phyloP scores from a whole-genome alignment of 2,329 filamentous ascomycete species.

The Dactylellina parvicollis region DNA sequence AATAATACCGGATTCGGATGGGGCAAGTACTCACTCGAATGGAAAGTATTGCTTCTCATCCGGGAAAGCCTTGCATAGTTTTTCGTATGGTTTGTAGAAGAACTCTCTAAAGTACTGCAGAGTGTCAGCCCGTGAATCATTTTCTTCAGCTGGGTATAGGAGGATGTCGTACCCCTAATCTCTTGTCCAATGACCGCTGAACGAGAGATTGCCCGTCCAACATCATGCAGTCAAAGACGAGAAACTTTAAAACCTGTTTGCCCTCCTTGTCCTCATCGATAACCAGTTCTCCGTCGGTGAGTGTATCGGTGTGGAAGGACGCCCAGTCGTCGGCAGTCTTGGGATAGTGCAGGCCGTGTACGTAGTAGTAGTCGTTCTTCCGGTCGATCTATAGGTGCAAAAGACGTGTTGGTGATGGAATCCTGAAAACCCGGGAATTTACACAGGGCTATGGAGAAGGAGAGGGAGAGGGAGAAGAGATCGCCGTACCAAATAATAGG shows the following conservation, averaged over 20 bases:
- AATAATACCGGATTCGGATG: not conserved
- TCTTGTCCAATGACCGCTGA: constrained; percentile 83
- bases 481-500: constrained; percentile 74
- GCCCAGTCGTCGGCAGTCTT: constrained; percentile 70
- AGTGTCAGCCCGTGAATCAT: constrained; percentile 16
- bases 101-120: constrained; percentile 76
- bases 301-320: constrained; percentile 79
- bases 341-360: constrained; percentile 83
- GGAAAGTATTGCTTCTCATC: constrained; percentile 75
- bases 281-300: constrained; percentile 93
- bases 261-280: constrained; percentile 79
- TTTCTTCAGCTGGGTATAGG: not conserved
- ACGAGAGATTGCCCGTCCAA: constrained; percentile 80
- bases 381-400: constrained; percentile 74
- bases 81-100: constrained; percentile 76
- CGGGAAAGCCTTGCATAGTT: constrained; percentile 72
- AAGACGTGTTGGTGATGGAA: constrained; percentile 12
- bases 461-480: not conserved
- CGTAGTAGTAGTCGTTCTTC: constrained; percentile 95
- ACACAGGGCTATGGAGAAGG: not conserved
- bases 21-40: constrained; percentile 67
- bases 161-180: constrained; percentile 68
- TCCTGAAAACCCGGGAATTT: not conserved
- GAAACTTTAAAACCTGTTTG: constrained; percentile 73
- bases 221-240: constrained; percentile 92